These are phyloP conservation scores for Coemansia sp. DNA, from an alignment of 192 early-diverging fungal species.

Conservation along the genomic window DNA sequence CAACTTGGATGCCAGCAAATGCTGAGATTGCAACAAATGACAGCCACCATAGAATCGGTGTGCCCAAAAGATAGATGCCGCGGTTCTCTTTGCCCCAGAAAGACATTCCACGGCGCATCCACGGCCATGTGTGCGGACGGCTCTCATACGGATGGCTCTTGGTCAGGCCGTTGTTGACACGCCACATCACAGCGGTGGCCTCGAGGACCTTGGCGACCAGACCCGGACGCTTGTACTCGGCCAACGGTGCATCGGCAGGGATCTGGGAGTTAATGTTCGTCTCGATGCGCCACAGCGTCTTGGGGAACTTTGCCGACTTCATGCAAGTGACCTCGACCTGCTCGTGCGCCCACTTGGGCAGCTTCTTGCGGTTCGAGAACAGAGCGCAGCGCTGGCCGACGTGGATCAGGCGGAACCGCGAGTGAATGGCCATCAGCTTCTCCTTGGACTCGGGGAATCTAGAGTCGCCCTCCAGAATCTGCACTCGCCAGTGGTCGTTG, in stretches of 20 bases:
- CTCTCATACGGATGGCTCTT: conserved; percentile 93
- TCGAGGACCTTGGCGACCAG: conserved; percentile 89
- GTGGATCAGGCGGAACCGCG: conserved; percentile 75
- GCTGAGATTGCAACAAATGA: conserved; percentile 57
- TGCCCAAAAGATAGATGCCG: conserved; percentile 90
- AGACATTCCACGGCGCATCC: conserved; percentile 80
- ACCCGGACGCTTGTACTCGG: conserved; percentile 61
- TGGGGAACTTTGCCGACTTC: conserved; percentile 65
- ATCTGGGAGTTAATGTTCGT: conserved; percentile 59
- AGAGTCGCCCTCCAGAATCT: conserved; percentile 63
- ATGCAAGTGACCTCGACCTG: conserved; percentile 95
- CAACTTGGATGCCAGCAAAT: conserved; percentile 58
- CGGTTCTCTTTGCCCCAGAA: conserved; percentile 73
- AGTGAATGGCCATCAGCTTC: conserved; percentile 60
- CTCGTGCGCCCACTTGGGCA: conserved; percentile 91
- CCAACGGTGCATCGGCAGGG: conserved; percentile 55
- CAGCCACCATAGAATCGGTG: conserved; percentile 82
- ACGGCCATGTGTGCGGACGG: conserved; percentile 81
- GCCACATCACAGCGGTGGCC: conserved; percentile 85
- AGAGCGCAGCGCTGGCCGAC: conserved; percentile 72
- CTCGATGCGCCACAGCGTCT: conserved; percentile 81
- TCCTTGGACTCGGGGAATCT: conserved; percentile 51
- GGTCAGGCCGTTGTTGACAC: conserved; percentile 80
- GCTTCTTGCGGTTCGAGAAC: conserved; percentile 70
- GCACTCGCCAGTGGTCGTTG: conserved; percentile 90